Evolutionary conservation across 2,329 filamentous ascomycete genomes (phyloP), one percentile per base, ranked within the genome.

Genomic region (Sarocladium kiliense): DNA sequence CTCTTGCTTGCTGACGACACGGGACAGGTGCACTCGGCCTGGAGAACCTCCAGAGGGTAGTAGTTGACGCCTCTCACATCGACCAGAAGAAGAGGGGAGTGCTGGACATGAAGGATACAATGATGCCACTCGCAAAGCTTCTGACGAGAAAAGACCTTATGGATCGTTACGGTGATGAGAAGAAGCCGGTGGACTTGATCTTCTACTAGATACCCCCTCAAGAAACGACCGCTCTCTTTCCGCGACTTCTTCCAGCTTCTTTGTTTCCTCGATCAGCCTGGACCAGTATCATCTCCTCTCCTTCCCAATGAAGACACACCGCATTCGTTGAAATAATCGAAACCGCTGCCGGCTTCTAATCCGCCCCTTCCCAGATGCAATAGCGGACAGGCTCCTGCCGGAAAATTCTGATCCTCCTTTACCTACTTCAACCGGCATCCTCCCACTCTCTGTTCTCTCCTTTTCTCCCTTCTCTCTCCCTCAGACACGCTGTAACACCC

Each of bases 11-110:
- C 54, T 56, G 36, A 56, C 54, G 11, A 26, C 12, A 19, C 11
- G 21, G 9, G 45, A 57, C 57, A 70, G 87, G 87, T 34, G 85
- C 87, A 2, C 72, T 97, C 44, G 88, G 85, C 25, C 71, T 89
- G 30, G 79, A 83, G 32, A 81, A 87, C 57, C 70, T 97, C 54
- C 84, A 91, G 72, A 82, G 89, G 45, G 81, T 99, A 32, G 83
- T 97, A 9, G 81, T 97, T 30, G 94, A 99, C 71, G 91, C 89
- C 14, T 96, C 91, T 7, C 87, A 96, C 66, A 89, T 97, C 61
- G 93, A 99, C 71, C 84, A 89, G 71, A 99, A 99, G 79, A 96
- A 96, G 77, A 81, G 92, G 47, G 91, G 91, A 0, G 84, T 99
- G 60, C 84, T 96, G 69, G 94, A 97, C 66, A 97, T 97, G 90